Percentiles rank a stretch among this genome's conserved stretches.
Evolutionary conservation across 352 stramenopile genomes (phyloP).

Genomic region (Phytophthora aleatoria): DNA sequence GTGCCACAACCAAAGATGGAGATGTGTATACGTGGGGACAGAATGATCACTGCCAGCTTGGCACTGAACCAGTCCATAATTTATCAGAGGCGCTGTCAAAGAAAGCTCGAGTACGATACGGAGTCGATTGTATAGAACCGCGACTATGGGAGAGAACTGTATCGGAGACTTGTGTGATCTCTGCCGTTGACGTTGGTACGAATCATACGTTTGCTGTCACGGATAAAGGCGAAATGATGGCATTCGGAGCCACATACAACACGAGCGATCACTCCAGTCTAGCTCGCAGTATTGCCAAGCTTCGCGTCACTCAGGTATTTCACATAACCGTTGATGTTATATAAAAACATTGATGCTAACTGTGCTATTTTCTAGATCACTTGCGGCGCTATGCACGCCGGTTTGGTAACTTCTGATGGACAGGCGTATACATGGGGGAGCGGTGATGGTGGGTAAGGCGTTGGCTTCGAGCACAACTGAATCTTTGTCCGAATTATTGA

Average conservation of each 20-base stretch:
- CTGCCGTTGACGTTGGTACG: slow-evolving; percentile 63
- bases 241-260: slow-evolving; percentile 73
- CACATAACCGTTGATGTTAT: background rate
- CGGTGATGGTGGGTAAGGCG: slow-evolving; percentile 81
- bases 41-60: slow-evolving; percentile 83
- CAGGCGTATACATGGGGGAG: slow-evolving; percentile 84
- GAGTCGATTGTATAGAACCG: slow-evolving; percentile 61
- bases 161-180: slow-evolving; percentile 57
- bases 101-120: slow-evolving; percentile 66
- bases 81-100: slow-evolving; percentile 54
- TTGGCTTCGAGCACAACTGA: too few species aligned
- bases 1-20: slow-evolving; percentile 73
- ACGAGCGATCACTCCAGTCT: slow-evolving; percentile 65
- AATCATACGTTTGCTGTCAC: slow-evolving; percentile 78
- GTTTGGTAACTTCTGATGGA: slow-evolving; percentile 71
- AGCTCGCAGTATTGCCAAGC: slow-evolving; percentile 55
- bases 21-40: slow-evolving; percentile 87
- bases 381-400: slow-evolving; percentile 78
- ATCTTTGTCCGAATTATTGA: background rate
- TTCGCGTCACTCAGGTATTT: slow-evolving; percentile 61
- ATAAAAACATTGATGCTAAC: background rate
- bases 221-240: slow-evolving; percentile 52
- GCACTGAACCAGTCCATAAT: slow-evolving; percentile 66
- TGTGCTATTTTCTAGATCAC: slow-evolving; percentile 50
- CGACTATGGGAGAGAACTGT: slow-evolving; percentile 74